Conservation (phyloP, 768 basidiomycete species). For the Tulasnella sp. region DNA sequence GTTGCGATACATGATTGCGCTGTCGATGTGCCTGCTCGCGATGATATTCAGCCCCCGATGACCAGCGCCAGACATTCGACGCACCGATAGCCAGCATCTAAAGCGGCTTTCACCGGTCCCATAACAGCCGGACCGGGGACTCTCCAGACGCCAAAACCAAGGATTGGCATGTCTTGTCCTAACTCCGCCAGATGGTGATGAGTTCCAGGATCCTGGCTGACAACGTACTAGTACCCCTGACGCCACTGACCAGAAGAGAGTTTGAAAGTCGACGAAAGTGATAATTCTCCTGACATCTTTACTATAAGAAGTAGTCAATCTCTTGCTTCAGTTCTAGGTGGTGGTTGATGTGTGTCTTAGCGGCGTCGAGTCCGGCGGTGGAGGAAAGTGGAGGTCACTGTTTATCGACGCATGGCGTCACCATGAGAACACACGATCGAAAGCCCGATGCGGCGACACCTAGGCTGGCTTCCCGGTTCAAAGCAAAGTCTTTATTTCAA, state of each 20-base stretch:
- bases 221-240: neutral
- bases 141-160: slow-evolving; percentile 77
- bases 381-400: slow-evolving; percentile 11
- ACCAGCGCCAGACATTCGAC: neutral
- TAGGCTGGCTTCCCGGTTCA: neutral
- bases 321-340: neutral
- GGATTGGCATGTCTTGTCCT: slow-evolving; percentile 65
- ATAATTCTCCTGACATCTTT: neutral
- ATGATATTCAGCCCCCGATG: neutral
- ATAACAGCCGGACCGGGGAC: slow-evolving; percentile 50
- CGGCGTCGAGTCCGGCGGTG: neutral
- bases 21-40: slow-evolving; percentile 64
- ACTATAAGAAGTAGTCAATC: neutral
- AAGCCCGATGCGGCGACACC: neutral
- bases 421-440: neutral
- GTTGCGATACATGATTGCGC: slow-evolving; percentile 66
- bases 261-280: neutral
- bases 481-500: neutral
- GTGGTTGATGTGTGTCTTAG: neutral
- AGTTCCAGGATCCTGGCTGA: slow-evolving; percentile 17
- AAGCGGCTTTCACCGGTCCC: slow-evolving; percentile 53
- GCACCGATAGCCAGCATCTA: slow-evolving; percentile 68
- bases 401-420: neutral
- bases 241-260: neutral
- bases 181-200: slow-evolving; percentile 3